phyloP scores from a whole-genome alignment of 2,329 filamentous ascomycete genomes.

The Penicillium paneum region DNA sequence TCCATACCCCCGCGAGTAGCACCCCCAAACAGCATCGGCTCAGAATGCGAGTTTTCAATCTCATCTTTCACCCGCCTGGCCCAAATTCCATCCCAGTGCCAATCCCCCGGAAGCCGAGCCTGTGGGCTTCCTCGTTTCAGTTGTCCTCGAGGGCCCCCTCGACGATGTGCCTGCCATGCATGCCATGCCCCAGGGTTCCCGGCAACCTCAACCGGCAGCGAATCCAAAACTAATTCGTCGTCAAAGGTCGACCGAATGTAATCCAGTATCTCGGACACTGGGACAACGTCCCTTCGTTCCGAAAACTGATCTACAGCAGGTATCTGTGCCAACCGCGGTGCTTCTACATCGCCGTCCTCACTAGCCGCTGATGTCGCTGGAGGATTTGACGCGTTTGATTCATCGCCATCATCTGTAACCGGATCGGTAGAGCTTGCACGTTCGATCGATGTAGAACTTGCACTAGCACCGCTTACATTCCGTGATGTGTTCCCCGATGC shows the following conservation, averaged over 20 bases:
- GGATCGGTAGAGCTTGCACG: neutral
- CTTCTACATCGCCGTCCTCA: neutral
- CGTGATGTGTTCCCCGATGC: constrained; percentile 39
- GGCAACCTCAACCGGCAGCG: constrained; percentile 73
- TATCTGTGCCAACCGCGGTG: constrained; percentile 6
- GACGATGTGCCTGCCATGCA: constrained; percentile 76
- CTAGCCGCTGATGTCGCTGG: neutral
- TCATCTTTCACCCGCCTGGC: constrained; percentile 80
- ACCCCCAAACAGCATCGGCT: constrained; percentile 72
- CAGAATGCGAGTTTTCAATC: constrained; percentile 72
- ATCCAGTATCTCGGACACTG: constrained; percentile 66
- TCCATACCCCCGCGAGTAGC: constrained; percentile 55
- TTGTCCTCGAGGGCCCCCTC: constrained; percentile 28
- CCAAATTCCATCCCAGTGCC: constrained; percentile 99
- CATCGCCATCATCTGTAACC: neutral
- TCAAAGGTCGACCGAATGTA: constrained; percentile 84
- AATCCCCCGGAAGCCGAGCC: constrained; percentile 68
- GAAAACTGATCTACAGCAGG: constrained; percentile 18
- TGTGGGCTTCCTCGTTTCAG: constrained; percentile 47
- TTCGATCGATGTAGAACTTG: neutral
- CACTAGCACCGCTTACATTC: constrained; percentile 45
- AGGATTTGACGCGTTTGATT: constrained; percentile 1
- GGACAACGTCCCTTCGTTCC: constrained; percentile 43
- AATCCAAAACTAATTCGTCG: constrained; percentile 71
- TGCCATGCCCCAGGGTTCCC: constrained; percentile 92